Conservation (phyloP, 306 rosid species). For the Sechiopsis laciniata region DNA sequence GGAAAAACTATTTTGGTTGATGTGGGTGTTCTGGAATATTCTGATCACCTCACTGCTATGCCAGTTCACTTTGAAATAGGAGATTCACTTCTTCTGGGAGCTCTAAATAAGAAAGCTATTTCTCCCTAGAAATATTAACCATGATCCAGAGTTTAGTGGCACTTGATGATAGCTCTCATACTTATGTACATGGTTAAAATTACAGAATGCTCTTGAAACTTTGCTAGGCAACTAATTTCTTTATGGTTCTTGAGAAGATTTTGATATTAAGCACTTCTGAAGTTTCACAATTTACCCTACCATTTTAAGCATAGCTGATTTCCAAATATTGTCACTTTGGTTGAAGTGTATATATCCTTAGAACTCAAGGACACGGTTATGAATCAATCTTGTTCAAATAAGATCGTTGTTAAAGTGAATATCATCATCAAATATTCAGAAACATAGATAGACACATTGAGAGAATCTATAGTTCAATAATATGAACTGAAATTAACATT, state of each 20-base stretch:
- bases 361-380: background rate
- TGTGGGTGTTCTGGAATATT: constrained; percentile 10
- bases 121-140: background rate
- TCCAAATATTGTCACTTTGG: background rate
- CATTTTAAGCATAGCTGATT: background rate
- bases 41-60: background rate
- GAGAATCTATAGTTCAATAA: constrained; percentile 9
- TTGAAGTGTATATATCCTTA: constrained; percentile 3
- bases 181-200: constrained; percentile 7
- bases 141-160: constrained; percentile 9
- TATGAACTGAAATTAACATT: constrained; percentile 3
- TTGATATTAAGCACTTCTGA: background rate
- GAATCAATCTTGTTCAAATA: too few relatives aligned
- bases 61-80: background rate
- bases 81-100: background rate
- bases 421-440: background rate
- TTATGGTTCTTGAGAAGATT: constrained; percentile 13
- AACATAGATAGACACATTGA: background rate
- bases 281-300: background rate
- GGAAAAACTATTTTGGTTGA: background rate
- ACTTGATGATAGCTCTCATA: background rate
- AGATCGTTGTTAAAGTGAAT: too few relatives aligned
- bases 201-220: background rate
- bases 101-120: constrained; percentile 8
- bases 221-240: background rate